These are phyloP conservation scores for Suillus americanus DNA, from an alignment of 768 basidiomycete genomes.

Conservation along the genomic window DNA sequence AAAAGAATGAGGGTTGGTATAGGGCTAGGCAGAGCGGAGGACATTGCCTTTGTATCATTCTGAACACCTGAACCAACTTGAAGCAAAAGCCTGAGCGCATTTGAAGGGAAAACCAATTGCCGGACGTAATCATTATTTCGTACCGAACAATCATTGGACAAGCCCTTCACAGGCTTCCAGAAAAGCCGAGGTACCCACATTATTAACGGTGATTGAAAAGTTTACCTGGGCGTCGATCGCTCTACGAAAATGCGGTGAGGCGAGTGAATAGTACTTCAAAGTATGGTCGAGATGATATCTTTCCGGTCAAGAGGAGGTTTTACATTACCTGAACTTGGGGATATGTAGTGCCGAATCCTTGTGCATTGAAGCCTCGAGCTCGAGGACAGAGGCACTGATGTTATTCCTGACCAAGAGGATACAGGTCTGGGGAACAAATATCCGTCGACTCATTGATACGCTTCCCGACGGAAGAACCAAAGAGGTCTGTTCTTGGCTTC, in stretches of 20 bases:
- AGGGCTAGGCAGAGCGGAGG: slow-evolving; percentile 12
- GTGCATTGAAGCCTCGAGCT: slow-evolving; percentile 31
- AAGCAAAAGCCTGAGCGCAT: slow-evolving; percentile 33
- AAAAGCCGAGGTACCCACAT: slow-evolving; percentile 80
- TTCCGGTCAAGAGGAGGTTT: slow-evolving; percentile 7
- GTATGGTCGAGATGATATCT: slow-evolving; percentile 45
- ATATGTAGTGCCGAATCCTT: slow-evolving; percentile 6
- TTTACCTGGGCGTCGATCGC: slow-evolving; percentile 40
- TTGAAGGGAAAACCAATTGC: slow-evolving; percentile 8
- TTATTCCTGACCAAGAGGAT: no score
- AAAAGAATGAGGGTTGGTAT: slow-evolving; percentile 5
- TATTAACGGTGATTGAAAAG: slow-evolving; percentile 67
- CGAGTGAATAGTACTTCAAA: slow-evolving; percentile 49
- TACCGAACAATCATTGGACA: slow-evolving; percentile 69
- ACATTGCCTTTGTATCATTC: slow-evolving; percentile 59
- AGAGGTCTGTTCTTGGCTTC: no score
- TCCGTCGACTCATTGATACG: no score
- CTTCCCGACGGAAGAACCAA: no score
- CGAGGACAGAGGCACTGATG: slow-evolving; percentile 26
- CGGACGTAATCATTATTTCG: slow-evolving; percentile 20
- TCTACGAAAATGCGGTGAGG: neutral
- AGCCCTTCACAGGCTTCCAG: slow-evolving; percentile 93
- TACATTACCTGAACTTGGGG: slow-evolving; percentile 5
- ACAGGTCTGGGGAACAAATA: no score
- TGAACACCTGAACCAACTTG: slow-evolving; percentile 69